Evolutionary conservation across 768 basidiomycete genomes (phyloP).

Genomic region (Suillus subluteus): DNA sequence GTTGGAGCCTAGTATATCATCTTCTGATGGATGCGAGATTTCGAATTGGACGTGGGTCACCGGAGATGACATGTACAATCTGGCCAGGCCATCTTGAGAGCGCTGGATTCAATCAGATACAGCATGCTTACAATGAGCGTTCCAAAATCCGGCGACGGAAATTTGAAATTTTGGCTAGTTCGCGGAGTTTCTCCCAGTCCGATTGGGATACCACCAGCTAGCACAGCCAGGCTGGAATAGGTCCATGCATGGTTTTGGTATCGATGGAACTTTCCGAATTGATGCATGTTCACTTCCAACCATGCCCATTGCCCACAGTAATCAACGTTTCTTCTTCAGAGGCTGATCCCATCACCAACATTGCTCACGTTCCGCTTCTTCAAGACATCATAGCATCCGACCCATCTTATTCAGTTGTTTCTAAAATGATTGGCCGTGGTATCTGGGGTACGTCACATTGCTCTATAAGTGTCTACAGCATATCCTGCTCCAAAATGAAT

Average conservation of each 20-base stretch:
- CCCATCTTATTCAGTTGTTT: background rate
- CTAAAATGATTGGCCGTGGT: background rate
- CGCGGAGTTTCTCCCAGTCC: background rate
- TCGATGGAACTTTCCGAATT: background rate
- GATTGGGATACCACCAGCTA: background rate
- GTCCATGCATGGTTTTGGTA: too few species aligned
- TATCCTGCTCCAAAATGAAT: background rate
- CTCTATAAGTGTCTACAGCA: background rate
- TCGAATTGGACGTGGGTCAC: background rate
- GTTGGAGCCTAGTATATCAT: background rate
- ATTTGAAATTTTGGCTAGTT: background rate
- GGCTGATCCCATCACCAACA: conserved; percentile 1
- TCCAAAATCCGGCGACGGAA: too few species aligned
- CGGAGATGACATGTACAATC: too few species aligned
- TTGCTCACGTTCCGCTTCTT: background rate
- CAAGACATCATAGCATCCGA: background rate
- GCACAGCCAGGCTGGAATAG: background rate
- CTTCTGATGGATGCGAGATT: conserved; percentile 6
- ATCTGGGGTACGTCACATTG: background rate
- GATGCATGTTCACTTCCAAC: background rate
- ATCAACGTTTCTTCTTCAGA: background rate
- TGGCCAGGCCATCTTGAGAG: too few species aligned
- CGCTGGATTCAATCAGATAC: too few species aligned
- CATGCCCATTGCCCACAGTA: background rate
- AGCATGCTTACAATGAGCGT: too few species aligned